Percentiles rank a stretch among this genome's conserved stretches.
Conservation (phyloP, 2,329 filamentous ascomycete genomes). For the Colletotrichum tamarilloi region DNA sequence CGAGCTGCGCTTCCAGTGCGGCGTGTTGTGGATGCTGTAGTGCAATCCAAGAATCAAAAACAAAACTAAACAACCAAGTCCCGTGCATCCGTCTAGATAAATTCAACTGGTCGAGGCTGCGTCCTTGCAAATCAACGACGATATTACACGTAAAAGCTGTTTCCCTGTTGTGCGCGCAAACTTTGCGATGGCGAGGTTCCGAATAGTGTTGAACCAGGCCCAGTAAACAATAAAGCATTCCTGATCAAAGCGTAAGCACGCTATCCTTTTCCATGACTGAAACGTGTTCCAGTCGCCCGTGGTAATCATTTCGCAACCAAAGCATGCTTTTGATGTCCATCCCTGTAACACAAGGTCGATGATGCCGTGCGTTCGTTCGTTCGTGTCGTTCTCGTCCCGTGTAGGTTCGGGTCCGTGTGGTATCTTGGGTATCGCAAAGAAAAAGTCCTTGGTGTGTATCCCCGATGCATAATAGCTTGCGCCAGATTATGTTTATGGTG, state of each 20-base stretch:
- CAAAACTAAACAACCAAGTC: background rate
- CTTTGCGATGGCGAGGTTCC: background rate
- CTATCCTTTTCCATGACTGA: conserved; percentile 20
- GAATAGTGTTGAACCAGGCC: background rate
- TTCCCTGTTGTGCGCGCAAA: background rate
- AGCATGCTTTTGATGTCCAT: conserved; percentile 33
- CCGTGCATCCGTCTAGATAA: conserved; percentile 1
- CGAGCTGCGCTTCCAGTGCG: conserved; percentile 16
- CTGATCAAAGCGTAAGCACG: conserved; percentile 14
- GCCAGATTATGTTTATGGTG: conserved; percentile 36
- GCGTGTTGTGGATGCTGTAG: background rate
- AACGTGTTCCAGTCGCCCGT: conserved; percentile 10
- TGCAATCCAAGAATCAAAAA: background rate
- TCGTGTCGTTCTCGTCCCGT: conserved; percentile 32
- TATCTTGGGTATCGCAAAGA: conserved; percentile 38
- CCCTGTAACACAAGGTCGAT: conserved; percentile 19
- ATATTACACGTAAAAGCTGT: conserved; percentile 12
- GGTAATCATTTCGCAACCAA: conserved; percentile 25
- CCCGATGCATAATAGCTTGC: conserved; percentile 36
- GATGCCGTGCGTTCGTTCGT: conserved; percentile 31
- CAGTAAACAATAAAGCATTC: background rate
- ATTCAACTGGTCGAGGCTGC: background rate
- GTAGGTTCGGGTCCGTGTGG: conserved; percentile 19
- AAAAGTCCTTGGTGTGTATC: conserved; percentile 33
- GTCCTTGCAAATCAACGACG: background rate